Percentiles rank a stretch among this genome's conserved stretches.
These are phyloP conservation scores for Cryptosporidium meleagridis DNA, from an alignment of 169 alveolate species.

Conservation along the genomic window DNA sequence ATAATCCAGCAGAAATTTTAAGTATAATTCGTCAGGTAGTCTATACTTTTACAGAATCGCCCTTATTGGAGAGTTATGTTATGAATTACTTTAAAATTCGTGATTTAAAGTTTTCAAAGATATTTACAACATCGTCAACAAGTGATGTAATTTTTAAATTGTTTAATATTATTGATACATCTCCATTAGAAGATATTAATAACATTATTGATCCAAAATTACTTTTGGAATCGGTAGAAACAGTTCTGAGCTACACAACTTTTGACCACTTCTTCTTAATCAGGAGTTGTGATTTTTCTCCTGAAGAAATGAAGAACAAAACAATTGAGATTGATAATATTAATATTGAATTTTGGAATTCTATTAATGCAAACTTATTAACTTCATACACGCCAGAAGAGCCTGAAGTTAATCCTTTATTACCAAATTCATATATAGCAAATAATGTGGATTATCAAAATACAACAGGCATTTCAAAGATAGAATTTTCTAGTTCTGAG, in stretches of 20 bases:
- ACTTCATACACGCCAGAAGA: conserved; percentile 17
- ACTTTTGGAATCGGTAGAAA: conserved; percentile 27
- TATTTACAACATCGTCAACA: conserved; percentile 35
- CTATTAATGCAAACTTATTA: conserved; percentile 8
- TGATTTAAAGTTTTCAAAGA: neutral
- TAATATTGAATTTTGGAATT: conserved; percentile 39
- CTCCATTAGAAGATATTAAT: conserved; percentile 7
- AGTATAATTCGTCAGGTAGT: conserved; percentile 23
- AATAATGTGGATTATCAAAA: neutral
- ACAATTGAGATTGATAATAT: conserved; percentile 25
- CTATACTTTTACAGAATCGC: conserved; percentile 60
- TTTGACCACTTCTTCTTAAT: conserved; percentile 51
- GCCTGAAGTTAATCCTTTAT: conserved; percentile 3
- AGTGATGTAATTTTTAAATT: conserved; percentile 1
- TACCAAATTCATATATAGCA: neutral
- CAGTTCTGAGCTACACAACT: conserved; percentile 34
- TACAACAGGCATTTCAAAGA: neutral
- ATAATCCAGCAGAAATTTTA: conserved; percentile 17
- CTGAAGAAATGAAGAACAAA: neutral
- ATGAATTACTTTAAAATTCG: conserved; percentile 8
- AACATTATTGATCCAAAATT: neutral
- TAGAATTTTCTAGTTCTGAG: neutral
- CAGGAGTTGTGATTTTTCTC: neutral
- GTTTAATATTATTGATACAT: neutral
- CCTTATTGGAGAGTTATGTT: conserved; percentile 23